phyloP scores from a whole-genome alignment of 179 eudicot species.

The Kewa caespitosa region DNA sequence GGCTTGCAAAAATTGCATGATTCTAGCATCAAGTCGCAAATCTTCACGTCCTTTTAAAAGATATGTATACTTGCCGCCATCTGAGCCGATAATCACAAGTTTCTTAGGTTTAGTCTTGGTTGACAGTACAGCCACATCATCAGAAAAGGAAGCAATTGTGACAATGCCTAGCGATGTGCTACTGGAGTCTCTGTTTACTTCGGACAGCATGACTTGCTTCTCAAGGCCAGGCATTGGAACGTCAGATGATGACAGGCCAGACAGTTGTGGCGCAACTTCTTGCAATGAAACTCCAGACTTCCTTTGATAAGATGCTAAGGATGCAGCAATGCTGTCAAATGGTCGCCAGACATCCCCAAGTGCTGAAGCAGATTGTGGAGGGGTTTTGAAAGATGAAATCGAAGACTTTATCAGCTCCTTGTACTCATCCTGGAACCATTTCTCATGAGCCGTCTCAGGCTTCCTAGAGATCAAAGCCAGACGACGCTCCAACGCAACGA shows the following conservation, averaged over 20 bases:
- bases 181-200: slow-evolving; percentile 47
- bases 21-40: slow-evolving; percentile 98
- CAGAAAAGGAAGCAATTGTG: slow-evolving; percentile 83
- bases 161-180: slow-evolving; percentile 64
- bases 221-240: slow-evolving; percentile 99
- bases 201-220: slow-evolving; percentile 66
- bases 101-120: slow-evolving; percentile 98
- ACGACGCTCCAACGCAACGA: slow-evolving; percentile 97
- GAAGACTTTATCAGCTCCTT: slow-evolving; percentile 69
- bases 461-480: slow-evolving; percentile 77
- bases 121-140: slow-evolving; percentile 73
- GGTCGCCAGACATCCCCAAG: slow-evolving; percentile 97
- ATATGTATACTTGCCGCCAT: slow-evolving; percentile 92
- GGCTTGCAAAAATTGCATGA: slow-evolving; percentile 97
- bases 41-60: slow-evolving; percentile 98
- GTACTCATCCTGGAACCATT: slow-evolving; percentile 92
- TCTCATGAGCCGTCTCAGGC: slow-evolving; percentile 95
- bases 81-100: slow-evolving; percentile 86
- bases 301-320: slow-evolving; percentile 88
- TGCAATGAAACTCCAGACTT: slow-evolving; percentile 74
- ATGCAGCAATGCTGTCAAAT: slow-evolving; percentile 82
- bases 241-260: slow-evolving; percentile 78
- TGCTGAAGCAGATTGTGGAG: slow-evolving; percentile 73
- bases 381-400: slow-evolving; percentile 66
- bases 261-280: slow-evolving; percentile 93